phyloP scores from a whole-genome alignment of 257 asterid genomes.

The Rubia yunnanensis region DNA sequence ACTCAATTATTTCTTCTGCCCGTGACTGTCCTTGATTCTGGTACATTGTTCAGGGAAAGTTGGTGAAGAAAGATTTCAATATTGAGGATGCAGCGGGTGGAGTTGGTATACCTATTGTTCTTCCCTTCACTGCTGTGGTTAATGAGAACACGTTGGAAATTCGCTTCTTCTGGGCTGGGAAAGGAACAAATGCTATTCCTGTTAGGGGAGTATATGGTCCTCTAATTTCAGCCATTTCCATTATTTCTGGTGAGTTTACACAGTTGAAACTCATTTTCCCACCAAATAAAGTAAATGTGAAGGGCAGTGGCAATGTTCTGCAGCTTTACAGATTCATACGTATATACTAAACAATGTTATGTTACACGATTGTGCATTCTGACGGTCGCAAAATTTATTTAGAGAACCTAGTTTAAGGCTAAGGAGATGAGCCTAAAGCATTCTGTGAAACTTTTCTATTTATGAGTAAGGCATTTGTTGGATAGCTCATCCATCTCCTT shows the following conservation, averaged over 20 bases:
- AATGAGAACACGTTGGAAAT: slow-evolving; percentile 46
- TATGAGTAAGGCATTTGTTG: not conserved
- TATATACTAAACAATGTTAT: not conserved
- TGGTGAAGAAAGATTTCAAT: slow-evolving; percentile 59
- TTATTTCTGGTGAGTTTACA: slow-evolving; percentile 37
- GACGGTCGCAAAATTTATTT: too few relatives aligned
- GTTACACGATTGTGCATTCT: not conserved
- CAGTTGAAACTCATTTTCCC: not conserved
- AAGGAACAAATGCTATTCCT: slow-evolving; percentile 67
- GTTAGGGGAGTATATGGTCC: slow-evolving; percentile 74
- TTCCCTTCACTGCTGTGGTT: slow-evolving; percentile 43
- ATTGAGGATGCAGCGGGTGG: slow-evolving; percentile 71
- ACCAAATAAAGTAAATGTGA: too few relatives aligned
- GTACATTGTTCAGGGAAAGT: slow-evolving; percentile 38
- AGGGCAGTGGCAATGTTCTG: too few relatives aligned
- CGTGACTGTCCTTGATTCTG: not conserved
- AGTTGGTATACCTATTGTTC: slow-evolving; percentile 36
- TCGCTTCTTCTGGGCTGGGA: slow-evolving; percentile 83
- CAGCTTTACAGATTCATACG: not conserved
- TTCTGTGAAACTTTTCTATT: not conserved
- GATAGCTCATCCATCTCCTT: not conserved
- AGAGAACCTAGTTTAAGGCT: not conserved
- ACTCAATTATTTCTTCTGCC: not conserved
- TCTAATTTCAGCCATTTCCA: slow-evolving; percentile 84
- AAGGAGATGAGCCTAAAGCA: not conserved